Evolutionary conservation across 2,329 filamentous ascomycete genomes (phyloP), one percentile per base, ranked within the genome.

Genomic region (Didymosphaeria variabile): DNA sequence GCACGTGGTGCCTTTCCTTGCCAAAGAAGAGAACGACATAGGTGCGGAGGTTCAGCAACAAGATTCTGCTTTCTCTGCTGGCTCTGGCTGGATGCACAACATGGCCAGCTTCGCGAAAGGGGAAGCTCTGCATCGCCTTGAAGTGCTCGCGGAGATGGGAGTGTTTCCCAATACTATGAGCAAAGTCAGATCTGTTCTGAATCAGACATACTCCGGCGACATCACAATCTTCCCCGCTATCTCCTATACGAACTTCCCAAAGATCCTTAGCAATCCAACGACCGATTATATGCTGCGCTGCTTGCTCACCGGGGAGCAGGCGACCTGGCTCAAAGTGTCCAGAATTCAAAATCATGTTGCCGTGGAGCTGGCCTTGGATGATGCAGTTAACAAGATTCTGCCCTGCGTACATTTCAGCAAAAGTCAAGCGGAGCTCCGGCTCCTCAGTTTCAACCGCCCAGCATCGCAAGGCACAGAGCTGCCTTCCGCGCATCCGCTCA

Each of bases 161-260:
- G 80, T 97, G 46, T 90, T 95, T 63, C 91, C 92, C 17, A 95
- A 90, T 59, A 83, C 91, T 1, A 85, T 93, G 67, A 92, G 90
- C 50, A 96, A 97, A 75, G 84, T 90, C 23, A 86, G 88, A 45
- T 94, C 92, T 1, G 88, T 98, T 17, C 84, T 98, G 53, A 94
- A 89, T 65, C 94, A 98, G 72, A 92, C 91, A 65, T 98, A 98
- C 72, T 94, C 92, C 2, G 94, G 94, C 7, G 94, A 98, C 77
- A 97, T 98, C 74, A 98, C 93, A 47, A 97, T 98, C 57, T 84
- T 97, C 34, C 94, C 94, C 0, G 88, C 93, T 57, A 90, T 97
- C 60, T 86, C 86, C 5, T 88, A 91, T 55, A 84, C 88, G 8
- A 90, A 96, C 63, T 86, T 96, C 23, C 90, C 91, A 0, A 86